Percentiles rank a stretch among this genome's conserved stretches.
These are phyloP conservation scores for Hypoxylon sp. DNA, from an alignment of 2,329 filamentous ascomycete genomes.

Conservation along the genomic window DNA sequence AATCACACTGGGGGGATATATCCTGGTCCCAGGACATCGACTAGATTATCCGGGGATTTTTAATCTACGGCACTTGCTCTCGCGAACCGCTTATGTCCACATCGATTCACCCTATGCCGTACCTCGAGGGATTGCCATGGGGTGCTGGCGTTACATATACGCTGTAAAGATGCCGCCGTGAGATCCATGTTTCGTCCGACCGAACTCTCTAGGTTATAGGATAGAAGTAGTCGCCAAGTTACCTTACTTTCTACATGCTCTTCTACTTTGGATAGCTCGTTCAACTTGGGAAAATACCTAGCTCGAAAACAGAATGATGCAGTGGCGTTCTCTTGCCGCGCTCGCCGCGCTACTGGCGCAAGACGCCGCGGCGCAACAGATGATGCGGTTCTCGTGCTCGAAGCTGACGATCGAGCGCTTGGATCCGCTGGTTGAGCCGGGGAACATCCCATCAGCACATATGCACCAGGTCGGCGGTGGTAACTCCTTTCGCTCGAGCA, in stretches of 20 bases:
- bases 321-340: conserved; percentile 19
- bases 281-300: neutral
- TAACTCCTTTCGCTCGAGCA: conserved; percentile 51
- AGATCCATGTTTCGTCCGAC: neutral
- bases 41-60: conserved; percentile 33
- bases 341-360: conserved; percentile 21
- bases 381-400: conserved; percentile 57
- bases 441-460: conserved; percentile 60
- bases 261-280: neutral
- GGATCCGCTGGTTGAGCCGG: conserved; percentile 47
- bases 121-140: neutral
- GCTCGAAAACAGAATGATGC: conserved; percentile 19
- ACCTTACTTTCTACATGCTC: neutral
- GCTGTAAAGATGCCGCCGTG: conserved; percentile 13
- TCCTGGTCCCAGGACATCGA: conserved; percentile 22
- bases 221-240: neutral
- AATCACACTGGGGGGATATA: conserved; percentile 29
- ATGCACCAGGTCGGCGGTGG: conserved; percentile 65
- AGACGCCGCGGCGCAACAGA: conserved; percentile 31
- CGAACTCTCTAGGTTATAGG: neutral
- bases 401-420: conserved; percentile 57
- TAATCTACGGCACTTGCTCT: conserved; percentile 34
- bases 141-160: neutral
- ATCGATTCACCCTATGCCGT: neutral
- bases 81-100: conserved; percentile 22